These are phyloP conservation scores for Verticillium zaregamsianum DNA, from an alignment of 2,329 filamentous ascomycete species.

Conservation along the genomic window DNA sequence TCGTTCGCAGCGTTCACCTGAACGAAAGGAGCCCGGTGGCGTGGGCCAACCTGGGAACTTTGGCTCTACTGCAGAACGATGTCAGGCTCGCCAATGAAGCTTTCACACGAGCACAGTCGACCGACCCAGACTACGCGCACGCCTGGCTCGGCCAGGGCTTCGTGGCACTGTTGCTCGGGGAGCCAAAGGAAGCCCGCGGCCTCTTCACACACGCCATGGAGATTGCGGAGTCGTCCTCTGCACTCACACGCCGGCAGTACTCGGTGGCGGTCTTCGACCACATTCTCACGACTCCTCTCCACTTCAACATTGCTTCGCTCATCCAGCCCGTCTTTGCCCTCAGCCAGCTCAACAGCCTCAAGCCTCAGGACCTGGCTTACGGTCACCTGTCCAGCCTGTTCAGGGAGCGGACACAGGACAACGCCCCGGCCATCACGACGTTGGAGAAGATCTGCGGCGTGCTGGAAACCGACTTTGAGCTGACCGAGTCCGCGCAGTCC, in stretches of 20 bases:
- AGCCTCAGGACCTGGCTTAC: slow-evolving; percentile 66
- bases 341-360: slow-evolving; percentile 70
- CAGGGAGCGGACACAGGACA: slow-evolving; percentile 74
- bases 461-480: slow-evolving; percentile 80
- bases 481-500: slow-evolving; percentile 69
- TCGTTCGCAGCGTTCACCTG: slow-evolving; percentile 86
- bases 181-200: slow-evolving; percentile 71
- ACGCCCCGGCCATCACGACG: slow-evolving; percentile 55
- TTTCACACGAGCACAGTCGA: slow-evolving; percentile 87
- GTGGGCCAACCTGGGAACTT: slow-evolving; percentile 87
- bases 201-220: slow-evolving; percentile 94
- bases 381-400: slow-evolving; percentile 77
- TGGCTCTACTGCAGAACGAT: slow-evolving; percentile 84
- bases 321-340: slow-evolving; percentile 88
- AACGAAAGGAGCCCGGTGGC: slow-evolving; percentile 81
- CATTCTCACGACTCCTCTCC: slow-evolving; percentile 55
- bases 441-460: slow-evolving; percentile 63
- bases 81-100: slow-evolving; percentile 81
- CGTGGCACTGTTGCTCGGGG: slow-evolving; percentile 72
- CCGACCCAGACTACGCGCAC: slow-evolving; percentile 87
- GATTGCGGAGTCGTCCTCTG: slow-evolving; percentile 73
- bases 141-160: slow-evolving; percentile 94
- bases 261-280: slow-evolving; percentile 79
- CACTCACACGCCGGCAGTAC: slow-evolving; percentile 74
- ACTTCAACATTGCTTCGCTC: slow-evolving; percentile 54